Evolutionary conservation across 192 early-diverging fungal species (phyloP).

Genomic region (Umbelopsis vinacea): DNA sequence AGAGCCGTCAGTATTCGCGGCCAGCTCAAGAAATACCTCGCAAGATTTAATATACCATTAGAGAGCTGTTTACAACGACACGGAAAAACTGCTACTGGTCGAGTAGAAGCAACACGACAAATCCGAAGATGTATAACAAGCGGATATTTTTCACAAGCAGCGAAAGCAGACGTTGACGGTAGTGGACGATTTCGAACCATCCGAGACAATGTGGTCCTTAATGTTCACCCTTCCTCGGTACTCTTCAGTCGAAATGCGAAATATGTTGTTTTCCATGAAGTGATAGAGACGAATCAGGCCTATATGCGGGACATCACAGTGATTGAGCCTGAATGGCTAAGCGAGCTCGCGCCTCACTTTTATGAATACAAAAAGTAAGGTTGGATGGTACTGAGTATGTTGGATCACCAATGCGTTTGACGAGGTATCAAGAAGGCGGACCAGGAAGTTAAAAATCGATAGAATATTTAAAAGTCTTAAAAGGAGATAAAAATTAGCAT

Average conservation of each 20-base stretch:
- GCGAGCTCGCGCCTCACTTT: slow-evolving; percentile 93
- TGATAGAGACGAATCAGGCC: slow-evolving; percentile 94
- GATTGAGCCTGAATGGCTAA: slow-evolving; percentile 93
- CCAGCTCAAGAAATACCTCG: slow-evolving; percentile 81
- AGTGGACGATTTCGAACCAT: slow-evolving; percentile 63
- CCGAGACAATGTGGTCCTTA: slow-evolving; percentile 58
- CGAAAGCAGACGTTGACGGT: slow-evolving; percentile 67
- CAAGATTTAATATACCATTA: slow-evolving; percentile 35
- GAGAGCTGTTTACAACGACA: slow-evolving; percentile 45
- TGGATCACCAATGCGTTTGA: too few species aligned
- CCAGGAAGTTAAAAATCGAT: too few species aligned
- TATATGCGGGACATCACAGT: slow-evolving; percentile 96
- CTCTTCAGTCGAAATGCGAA: slow-evolving; percentile 88
- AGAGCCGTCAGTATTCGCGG: slow-evolving; percentile 85
- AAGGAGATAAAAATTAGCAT: too few species aligned
- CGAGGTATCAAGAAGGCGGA: too few species aligned
- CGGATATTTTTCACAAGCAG: slow-evolving; percentile 81
- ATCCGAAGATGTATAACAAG: slow-evolving; percentile 73
- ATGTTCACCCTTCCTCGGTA: slow-evolving; percentile 93
- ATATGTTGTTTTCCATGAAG: slow-evolving; percentile 95
- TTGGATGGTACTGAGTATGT: background rate
- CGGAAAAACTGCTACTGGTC: slow-evolving; percentile 36
- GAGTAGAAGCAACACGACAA: slow-evolving; percentile 46
- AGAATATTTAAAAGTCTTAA: too few species aligned
- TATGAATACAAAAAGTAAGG: slow-evolving; percentile 49